A percentile compares a stretch with the other conserved stretches of the same genome.
These are phyloP conservation scores for Trypanosoma avium DNA, from an alignment of 208 protist genomes.

Conservation along the genomic window DNA sequence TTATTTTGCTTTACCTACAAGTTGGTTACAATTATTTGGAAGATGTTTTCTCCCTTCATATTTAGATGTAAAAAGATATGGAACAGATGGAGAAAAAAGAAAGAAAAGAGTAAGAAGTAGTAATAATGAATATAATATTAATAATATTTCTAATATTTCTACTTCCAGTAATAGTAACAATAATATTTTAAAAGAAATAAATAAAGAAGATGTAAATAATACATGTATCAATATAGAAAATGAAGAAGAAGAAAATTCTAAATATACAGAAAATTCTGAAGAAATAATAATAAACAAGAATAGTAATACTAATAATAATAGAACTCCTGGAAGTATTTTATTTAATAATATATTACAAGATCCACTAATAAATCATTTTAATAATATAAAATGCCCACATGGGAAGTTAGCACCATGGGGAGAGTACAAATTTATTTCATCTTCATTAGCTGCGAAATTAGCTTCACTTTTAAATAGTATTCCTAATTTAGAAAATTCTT, in stretches of 20 bases:
- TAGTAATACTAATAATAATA: not conserved
- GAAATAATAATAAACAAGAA: not conserved
- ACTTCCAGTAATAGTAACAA: not conserved
- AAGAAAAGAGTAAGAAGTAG: slow-evolving; percentile 25
- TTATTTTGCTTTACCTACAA: slow-evolving; percentile 55
- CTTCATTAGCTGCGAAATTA: not conserved
- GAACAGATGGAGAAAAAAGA: slow-evolving; percentile 28
- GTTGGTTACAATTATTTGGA: slow-evolving; percentile 64
- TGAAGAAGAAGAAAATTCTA: slow-evolving; percentile 2
- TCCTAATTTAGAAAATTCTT: not conserved
- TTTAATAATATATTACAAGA: not conserved
- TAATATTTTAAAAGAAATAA: not conserved
- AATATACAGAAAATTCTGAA: not conserved
- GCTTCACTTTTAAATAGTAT: slow-evolving; percentile 1
- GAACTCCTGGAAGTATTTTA: not conserved
- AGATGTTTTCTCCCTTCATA: slow-evolving; percentile 55
- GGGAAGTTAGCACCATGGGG: slow-evolving; percentile 47
- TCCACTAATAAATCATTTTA: slow-evolving; percentile 7
- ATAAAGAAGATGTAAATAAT: too few relatives aligned
- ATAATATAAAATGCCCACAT: slow-evolving; percentile 24
- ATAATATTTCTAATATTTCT: not conserved
- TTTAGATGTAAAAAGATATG: slow-evolving; percentile 36
- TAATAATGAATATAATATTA: not conserved
- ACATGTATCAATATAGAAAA: too few relatives aligned
- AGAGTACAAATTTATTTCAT: slow-evolving; percentile 50